phyloP scores from a whole-genome alignment of 2,329 filamentous ascomycete species.

The Teratosphaeriaceae sp. region DNA sequence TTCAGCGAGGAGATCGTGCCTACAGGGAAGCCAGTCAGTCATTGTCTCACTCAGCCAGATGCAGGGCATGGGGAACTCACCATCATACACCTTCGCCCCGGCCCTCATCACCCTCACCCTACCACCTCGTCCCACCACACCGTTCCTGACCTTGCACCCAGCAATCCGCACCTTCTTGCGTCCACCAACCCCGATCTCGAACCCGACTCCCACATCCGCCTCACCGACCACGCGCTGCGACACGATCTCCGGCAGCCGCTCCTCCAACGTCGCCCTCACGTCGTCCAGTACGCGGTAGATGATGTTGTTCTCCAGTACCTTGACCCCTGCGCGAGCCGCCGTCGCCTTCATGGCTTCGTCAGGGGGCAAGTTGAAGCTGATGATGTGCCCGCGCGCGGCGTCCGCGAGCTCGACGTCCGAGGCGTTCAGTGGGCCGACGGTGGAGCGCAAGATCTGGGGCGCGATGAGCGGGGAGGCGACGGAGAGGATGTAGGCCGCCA shows the following conservation, averaged over 20 bases:
- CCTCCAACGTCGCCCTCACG: constrained; percentile 60
- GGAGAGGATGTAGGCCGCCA: constrained; percentile 66
- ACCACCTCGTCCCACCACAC: constrained; percentile 56
- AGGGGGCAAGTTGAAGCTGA: constrained; percentile 77
- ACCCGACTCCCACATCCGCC: constrained; percentile 76
- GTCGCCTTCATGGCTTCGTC: constrained; percentile 58
- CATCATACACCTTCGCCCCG: constrained; percentile 69
- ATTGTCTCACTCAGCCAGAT: constrained; percentile 4
- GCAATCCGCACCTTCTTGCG: constrained; percentile 69
- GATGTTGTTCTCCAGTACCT: constrained; percentile 76
- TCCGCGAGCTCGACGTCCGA: constrained; percentile 86
- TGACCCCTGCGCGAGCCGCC: constrained; percentile 65
- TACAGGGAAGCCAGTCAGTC: constrained; percentile 31
- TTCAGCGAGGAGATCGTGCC: constrained; percentile 76
- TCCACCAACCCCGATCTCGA: constrained; percentile 74
- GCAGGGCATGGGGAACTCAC: constrained; percentile 47
- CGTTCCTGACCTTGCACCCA: constrained; percentile 81
- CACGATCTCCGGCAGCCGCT: constrained; percentile 60
- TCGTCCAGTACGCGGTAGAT: constrained; percentile 77
- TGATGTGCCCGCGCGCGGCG: constrained; percentile 64
- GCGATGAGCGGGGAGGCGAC: constrained; percentile 80
- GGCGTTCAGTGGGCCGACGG: constrained; percentile 72
- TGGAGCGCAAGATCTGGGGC: constrained; percentile 68
- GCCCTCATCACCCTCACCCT: constrained; percentile 64
- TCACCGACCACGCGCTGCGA: constrained; percentile 72